Base-by-base conservation (phyloP, 768 basidiomycete genomes). In the Leccinum disarticulatum region DNA sequence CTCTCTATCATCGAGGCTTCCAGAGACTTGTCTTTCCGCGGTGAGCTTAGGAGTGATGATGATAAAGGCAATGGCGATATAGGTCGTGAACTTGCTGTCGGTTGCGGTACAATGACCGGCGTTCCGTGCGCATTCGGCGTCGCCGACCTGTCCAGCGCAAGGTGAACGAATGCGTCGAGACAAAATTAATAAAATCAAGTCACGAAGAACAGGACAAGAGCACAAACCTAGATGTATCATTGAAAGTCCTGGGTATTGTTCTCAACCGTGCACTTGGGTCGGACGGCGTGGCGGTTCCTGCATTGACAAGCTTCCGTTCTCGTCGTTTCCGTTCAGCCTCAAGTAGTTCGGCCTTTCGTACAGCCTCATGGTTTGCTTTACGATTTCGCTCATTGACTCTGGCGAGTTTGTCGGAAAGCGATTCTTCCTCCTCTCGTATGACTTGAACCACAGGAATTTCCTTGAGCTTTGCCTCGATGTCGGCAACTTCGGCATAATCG, bases 351-450 rank as follows among this genome's bases (percentile, higher is more conserved):
- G 90, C 89, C 63, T 83, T 85, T 59, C 91, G 81, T 55, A 94
- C 84, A 4, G 84, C 84, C 67, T 95, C 96, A 64, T 85, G 63
- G 58, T 96, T 96, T 31, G 88, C 87, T 70, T 84, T 88, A 57
- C 91, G 83, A 72, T 98, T 98, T 57, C 93, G 84, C 75, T 95
- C 93, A 70, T 96, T 98, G 56, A 98, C 87, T 68, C 78, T 85
- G 15, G 90, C 84, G 27, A 96, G 80, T 68, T 83, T 74, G 62
- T 91, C 66, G 10, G 68, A 71, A 6, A 72, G 68, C 6, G 74
- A 74, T 61, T 70, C 72, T 19, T 68, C 70, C 4, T 71, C 70
- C 52, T 70, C 72, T 48, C 67, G 65, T 10, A 46, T 19, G n/a
- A 7, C 50, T 43, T 66, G 65, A n/a, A 62, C 51, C 14, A 50